phyloP scores from a whole-genome alignment of 805 yeast genomes.

The Yamadazyma philogaea region DNA sequence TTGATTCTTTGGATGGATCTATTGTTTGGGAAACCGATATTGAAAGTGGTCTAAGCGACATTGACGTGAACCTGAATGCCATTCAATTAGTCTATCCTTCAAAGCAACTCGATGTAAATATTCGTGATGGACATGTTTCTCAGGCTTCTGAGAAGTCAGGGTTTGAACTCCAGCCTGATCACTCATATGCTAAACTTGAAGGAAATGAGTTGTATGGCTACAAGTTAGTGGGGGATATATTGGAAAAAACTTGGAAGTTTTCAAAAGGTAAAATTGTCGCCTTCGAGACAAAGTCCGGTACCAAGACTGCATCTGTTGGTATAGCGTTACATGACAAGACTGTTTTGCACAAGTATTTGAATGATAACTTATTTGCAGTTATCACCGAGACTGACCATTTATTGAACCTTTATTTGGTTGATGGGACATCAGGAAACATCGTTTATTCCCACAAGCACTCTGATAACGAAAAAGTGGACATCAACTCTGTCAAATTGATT shows the following conservation, averaged over 20 bases:
- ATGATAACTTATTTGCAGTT: conserved; percentile 63
- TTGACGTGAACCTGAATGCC: conserved; percentile 10
- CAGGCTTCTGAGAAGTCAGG: neutral
- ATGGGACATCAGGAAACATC: conserved; percentile 66
- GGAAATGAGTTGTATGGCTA: conserved; percentile 20
- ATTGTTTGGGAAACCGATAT: conserved; percentile 35
- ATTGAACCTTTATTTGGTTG: conserved; percentile 55
- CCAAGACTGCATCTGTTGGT: conserved; percentile 54
- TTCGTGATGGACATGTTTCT: conserved; percentile 18
- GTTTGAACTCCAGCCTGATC: neutral
- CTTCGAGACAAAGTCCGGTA: conserved; percentile 20
- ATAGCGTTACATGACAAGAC: conserved; percentile 64
- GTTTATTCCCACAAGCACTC: conserved; percentile 44
- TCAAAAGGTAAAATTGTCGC: conserved; percentile 16
- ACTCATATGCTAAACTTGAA: neutral
- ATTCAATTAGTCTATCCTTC: neutral
- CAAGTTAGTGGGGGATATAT: conserved; percentile 14
- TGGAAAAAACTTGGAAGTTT: conserved; percentile 32
- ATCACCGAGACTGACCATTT: conserved; percentile 27
- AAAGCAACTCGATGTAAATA: conserved; percentile 6
- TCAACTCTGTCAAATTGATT: conserved; percentile 45
- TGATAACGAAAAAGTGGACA: conserved; percentile 37
- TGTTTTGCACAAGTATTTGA: conserved; percentile 78
- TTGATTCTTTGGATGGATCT: conserved; percentile 40
- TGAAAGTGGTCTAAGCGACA: conserved; percentile 11